These are phyloP conservation scores for Diaporthe sp. DNA, from an alignment of 2,329 filamentous ascomycete genomes.

Conservation along the genomic window DNA sequence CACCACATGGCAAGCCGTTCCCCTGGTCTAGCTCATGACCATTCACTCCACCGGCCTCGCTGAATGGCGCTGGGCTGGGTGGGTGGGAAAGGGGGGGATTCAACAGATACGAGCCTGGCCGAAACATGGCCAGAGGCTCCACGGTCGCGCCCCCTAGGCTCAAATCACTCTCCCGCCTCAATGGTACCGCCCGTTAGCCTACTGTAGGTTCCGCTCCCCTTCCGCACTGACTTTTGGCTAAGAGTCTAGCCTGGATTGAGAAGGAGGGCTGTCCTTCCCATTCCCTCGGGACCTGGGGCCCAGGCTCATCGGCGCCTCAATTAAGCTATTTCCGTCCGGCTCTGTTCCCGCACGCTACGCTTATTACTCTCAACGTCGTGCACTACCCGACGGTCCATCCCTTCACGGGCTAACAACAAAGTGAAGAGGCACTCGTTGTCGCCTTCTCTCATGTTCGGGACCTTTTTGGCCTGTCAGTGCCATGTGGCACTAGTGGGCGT, in stretches of 20 bases:
- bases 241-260: constrained; percentile 1
- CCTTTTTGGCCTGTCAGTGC: constrained; percentile 33
- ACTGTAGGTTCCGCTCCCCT: constrained; percentile 24
- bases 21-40: constrained; percentile 28
- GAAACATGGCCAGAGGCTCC: constrained; percentile 18
- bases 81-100: not conserved
- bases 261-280: constrained; percentile 28
- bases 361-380: constrained; percentile 32
- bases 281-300: constrained; percentile 33
- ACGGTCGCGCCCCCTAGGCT: not conserved
- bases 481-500: constrained; percentile 16
- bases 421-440: not conserved
- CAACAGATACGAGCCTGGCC: constrained; percentile 16
- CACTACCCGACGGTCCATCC: constrained; percentile 31
- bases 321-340: constrained; percentile 30
- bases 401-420: not conserved
- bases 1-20: constrained; percentile 25
- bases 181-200: constrained; percentile 35
- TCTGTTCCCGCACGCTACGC: constrained; percentile 14
- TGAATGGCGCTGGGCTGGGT: not conserved
- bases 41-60: not conserved
- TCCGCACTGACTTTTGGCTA: constrained; percentile 32
- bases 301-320: constrained; percentile 27
- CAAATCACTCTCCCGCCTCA: constrained; percentile 28
- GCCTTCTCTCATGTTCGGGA: constrained; percentile 28